Base-by-base conservation (phyloP, 176 grass and related monocot genomes). In the Avena atlantica region DNA sequence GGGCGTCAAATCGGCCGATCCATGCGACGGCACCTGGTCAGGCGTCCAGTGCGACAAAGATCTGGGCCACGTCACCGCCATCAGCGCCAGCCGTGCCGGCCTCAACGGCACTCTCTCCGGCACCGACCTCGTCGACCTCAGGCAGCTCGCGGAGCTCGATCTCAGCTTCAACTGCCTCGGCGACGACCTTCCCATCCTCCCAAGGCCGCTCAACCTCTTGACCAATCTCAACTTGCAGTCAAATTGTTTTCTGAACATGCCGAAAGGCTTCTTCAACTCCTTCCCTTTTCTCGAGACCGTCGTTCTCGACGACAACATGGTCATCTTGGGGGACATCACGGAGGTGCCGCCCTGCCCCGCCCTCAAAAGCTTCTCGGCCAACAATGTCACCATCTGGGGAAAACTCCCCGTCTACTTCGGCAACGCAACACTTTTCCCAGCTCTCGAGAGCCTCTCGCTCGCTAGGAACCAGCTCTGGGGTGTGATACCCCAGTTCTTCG, bases 1-100 rank as follows among this genome's bases (percentile, higher is more conserved):
- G 80, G 81, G 80, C 80, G 20, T 36, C 19, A 53, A 56, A 23
- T 83, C 80, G 27, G 49, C 65, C 17, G 80, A 83, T 52, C 80
- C 49, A 20, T 70, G 80, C 50, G 64, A 83, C 64, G 80, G 50
- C 47, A 83, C 69, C 67, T 84, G 53, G 82, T 4, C 37, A 5
- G 82, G 69, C 55, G 82, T 74, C 34, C 69, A 23, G 13, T 84
- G 82, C 82, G n/a, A 71, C 81, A 29, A 70, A 11, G 68, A 71
- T 20, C 20, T 7, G 7, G 63, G 80, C 9, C 81, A 70, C n/a
- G 81, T 83, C 65, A 24, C 29, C 20, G n/a, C 67, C 50, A 83
- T 83, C 66, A 37, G 20, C 31, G 81, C 81, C 34, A 83, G 66
- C 81, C 67, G 36, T 7, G 81, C 48, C 82, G 53, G 69, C 82